Evolutionary conservation across 208 protist species (phyloP).

Genomic region (Strigomonas galati): DNA sequence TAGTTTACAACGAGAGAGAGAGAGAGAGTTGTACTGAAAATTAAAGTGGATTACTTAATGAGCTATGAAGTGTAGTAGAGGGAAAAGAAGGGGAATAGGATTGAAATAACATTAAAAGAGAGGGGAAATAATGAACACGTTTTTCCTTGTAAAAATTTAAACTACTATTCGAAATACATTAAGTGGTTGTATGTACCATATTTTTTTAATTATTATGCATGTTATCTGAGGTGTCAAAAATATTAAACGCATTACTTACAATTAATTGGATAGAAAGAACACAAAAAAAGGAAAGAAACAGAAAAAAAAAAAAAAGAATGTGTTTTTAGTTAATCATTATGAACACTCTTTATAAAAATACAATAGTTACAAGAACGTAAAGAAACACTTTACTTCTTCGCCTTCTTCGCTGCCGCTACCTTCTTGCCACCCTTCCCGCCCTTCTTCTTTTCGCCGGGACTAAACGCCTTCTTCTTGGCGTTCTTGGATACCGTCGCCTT

Average conservation of each 20-base stretch:
- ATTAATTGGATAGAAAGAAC: not conserved
- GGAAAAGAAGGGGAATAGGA: too few species aligned
- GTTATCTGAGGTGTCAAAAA: not conserved
- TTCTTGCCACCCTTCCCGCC: not conserved
- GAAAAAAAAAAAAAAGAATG: conserved; percentile 9
- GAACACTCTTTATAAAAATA: too few species aligned
- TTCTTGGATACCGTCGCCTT: not conserved
- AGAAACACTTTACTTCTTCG: conserved; percentile 24
- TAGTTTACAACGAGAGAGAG: not conserved
- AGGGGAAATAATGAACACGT: too few species aligned
- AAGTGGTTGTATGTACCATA: too few species aligned
- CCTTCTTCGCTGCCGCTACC: conserved; percentile 22
- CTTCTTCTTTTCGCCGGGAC: not conserved
- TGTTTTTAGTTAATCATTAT: not conserved
- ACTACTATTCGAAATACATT: too few species aligned
- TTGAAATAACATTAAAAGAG: too few species aligned
- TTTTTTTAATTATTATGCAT: conserved; percentile 3
- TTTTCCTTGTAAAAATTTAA: too few species aligned
- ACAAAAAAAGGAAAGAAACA: not conserved
- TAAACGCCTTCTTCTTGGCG: conserved; percentile 10
- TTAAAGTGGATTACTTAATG: too few species aligned
- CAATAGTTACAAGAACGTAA: not conserved
- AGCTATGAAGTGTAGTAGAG: conserved; percentile 2
- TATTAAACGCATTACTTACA: not conserved
- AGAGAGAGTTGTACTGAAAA: conserved; percentile 6